These are phyloP conservation scores for Claviceps sp. DNA, from an alignment of 2,329 filamentous ascomycete species.

Conservation along the genomic window DNA sequence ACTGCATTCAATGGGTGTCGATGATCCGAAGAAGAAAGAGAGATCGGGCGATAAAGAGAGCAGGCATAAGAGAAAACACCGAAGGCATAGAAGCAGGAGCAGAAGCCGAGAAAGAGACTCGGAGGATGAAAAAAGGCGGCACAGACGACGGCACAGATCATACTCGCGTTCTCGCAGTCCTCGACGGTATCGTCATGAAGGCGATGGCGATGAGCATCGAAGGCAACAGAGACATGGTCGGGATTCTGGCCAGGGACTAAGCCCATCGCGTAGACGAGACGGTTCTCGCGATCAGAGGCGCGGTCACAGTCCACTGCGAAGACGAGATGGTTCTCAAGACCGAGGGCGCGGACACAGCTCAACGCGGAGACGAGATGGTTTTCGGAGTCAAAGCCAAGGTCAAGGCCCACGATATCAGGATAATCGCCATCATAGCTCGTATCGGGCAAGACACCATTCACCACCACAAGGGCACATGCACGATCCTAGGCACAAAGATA, in stretches of 20 bases:
- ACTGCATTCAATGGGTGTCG: conserved; percentile 48
- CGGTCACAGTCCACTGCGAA: neutral
- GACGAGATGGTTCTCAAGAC: too few species aligned
- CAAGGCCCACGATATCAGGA: neutral
- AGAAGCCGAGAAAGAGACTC: conserved; percentile 2
- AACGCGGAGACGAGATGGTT: too few species aligned
- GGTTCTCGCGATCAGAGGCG: conserved; percentile 9
- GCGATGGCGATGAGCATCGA: conserved; percentile 7
- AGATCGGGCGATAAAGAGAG: conserved; percentile 18
- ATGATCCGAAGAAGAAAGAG: conserved; percentile 32
- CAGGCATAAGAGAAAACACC: conserved; percentile 10
- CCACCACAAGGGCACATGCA: conserved; percentile 8
- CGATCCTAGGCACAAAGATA: neutral
- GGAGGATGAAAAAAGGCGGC: neutral
- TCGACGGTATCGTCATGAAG: conserved; percentile 15
- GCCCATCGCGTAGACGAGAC: conserved; percentile 9
- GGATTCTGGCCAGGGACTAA: conserved; percentile 12
- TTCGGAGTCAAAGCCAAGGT: conserved; percentile 1
- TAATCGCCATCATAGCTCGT: neutral
- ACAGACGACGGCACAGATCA: conserved; percentile 30
- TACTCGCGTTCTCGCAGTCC: conserved; percentile 33
- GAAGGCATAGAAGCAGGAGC: conserved; percentile 6
- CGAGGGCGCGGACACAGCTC: too few species aligned
- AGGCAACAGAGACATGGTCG: conserved; percentile 11
- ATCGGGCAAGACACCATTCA: neutral